Percentiles rank a stretch among this genome's conserved stretches.
Conservation (phyloP, 106 monocot species). For the Xerophyta viscosa region DNA sequence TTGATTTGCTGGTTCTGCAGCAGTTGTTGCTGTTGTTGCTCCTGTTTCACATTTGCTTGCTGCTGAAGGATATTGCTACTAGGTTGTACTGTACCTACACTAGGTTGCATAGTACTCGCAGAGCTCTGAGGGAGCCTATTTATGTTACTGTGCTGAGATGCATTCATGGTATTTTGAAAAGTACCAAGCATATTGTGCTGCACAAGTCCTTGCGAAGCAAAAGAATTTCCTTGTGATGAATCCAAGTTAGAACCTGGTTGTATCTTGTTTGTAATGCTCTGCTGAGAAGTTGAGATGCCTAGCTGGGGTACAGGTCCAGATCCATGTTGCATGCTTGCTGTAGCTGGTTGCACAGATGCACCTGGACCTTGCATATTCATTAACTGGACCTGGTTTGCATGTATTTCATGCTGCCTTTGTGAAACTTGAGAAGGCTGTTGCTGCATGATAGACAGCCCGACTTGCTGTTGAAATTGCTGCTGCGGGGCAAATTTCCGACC, state of each 20-base stretch:
- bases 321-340: constrained; percentile 16
- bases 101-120: constrained; percentile 32
- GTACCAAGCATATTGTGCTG: constrained; percentile 41
- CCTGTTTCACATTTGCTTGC: constrained; percentile 50
- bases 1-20: constrained; percentile 44
- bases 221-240: constrained; percentile 27
- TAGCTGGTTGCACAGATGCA: constrained; percentile 11
- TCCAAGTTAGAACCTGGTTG: constrained; percentile 37
- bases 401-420: constrained; percentile 51
- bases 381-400: constrained; percentile 46
- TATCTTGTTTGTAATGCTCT: constrained; percentile 25
- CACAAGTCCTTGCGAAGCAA: constrained; percentile 44
- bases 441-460: constrained; percentile 22
- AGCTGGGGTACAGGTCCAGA: constrained; percentile 39
- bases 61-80: constrained; percentile 41
- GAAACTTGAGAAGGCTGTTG: constrained; percentile 49
- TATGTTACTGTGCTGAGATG: constrained; percentile 31
- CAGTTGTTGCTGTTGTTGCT: constrained; percentile 19
- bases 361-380: constrained; percentile 39
- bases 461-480: constrained; percentile 54
- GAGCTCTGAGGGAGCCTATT: constrained; percentile 36
- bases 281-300: constrained; percentile 27
- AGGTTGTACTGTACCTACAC: constrained; percentile 28
- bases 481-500: constrained; percentile 16
- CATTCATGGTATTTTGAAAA: constrained; percentile 38